A percentile compares a stretch with the other conserved stretches of the same genome.
Evolutionary conservation across 2,329 filamentous ascomycete genomes (phyloP).

Genomic region (Fusarium lateritium): DNA sequence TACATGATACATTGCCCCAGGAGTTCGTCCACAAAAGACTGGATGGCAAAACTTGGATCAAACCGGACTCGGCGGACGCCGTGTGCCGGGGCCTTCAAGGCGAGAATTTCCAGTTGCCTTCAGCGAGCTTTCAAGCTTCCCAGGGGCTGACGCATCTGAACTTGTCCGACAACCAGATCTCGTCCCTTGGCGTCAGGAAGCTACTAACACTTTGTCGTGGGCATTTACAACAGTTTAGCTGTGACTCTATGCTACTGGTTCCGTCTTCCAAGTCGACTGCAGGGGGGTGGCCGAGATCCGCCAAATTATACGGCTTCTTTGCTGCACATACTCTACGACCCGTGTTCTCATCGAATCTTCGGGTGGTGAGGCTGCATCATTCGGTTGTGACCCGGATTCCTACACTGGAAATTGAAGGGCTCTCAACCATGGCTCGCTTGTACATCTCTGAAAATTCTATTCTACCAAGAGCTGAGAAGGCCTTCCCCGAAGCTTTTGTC

Average conservation of each 20-base stretch:
- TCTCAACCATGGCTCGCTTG: constrained; percentile 55
- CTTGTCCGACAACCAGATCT: constrained; percentile 66
- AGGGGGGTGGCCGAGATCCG: constrained; percentile 48
- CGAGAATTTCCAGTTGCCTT: constrained; percentile 38
- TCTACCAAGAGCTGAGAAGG: constrained; percentile 59
- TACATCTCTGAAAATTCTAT: constrained; percentile 64
- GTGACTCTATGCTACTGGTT: constrained; percentile 59
- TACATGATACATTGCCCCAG: constrained; percentile 37
- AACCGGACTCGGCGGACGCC: constrained; percentile 50
- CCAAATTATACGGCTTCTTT: constrained; percentile 60
- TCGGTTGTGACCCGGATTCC: constrained; percentile 71
- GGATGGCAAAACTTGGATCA: constrained; percentile 44
- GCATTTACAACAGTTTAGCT: constrained; percentile 67
- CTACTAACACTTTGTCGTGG: constrained; percentile 62
- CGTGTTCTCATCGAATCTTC: constrained; percentile 67
- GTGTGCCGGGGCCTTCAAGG: constrained; percentile 45
- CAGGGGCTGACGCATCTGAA: constrained; percentile 67
- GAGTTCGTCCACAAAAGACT: constrained; percentile 52
- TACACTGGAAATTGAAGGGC: constrained; percentile 57
- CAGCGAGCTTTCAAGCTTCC: constrained; percentile 40
- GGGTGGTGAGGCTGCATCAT: constrained; percentile 69
- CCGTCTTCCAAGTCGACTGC: constrained; percentile 20
- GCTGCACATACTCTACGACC: constrained; percentile 66
- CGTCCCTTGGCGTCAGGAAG: constrained; percentile 58
- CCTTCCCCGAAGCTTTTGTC: constrained; percentile 64